A percentile compares a stretch with the other conserved stretches of the same genome.
Evolutionary conservation across 805 yeast genomes (phyloP).

Genomic region (Saccharomycopsis babjevae): DNA sequence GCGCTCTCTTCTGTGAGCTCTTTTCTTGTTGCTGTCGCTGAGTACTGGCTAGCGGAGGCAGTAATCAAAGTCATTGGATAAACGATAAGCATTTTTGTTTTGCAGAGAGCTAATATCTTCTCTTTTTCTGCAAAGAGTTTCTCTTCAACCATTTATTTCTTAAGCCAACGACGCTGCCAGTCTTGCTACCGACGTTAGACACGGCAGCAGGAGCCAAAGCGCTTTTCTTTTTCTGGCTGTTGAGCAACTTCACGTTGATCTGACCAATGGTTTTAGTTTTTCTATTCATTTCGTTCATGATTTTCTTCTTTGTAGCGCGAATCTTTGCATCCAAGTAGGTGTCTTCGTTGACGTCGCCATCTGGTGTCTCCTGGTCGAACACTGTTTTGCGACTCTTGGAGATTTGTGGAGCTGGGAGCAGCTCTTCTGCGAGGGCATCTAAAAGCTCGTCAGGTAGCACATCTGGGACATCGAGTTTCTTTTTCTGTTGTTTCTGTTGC

Average conservation of each 20-base stretch:
- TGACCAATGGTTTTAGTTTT: constrained; percentile 2
- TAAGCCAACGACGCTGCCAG: not conserved
- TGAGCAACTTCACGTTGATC: constrained; percentile 10
- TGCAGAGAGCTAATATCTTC: not conserved
- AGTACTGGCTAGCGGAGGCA: no score
- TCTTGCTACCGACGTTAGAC: constrained; percentile 2
- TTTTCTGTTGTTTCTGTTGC: constrained; percentile 8
- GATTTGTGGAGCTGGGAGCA: not conserved
- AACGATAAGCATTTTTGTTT: no score
- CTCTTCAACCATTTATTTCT: constrained; percentile 14
- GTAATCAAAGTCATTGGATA: no score
- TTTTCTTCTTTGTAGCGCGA: not conserved
- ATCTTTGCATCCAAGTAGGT: not conserved
- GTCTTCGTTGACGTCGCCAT: not conserved
- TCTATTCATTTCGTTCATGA: constrained; percentile 3
- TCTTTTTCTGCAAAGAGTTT: constrained; percentile 10
- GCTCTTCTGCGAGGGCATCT: not conserved
- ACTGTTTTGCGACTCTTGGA: not conserved
- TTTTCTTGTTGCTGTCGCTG: no score
- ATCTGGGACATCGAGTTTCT: constrained; percentile 6
- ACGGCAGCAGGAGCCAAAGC: constrained; percentile 7
- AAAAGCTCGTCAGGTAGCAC: constrained; percentile 9
- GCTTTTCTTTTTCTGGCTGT: not conserved
- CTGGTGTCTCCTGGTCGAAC: constrained; percentile 4
- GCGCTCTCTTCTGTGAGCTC: no score